Evolutionary conservation across 2,329 filamentous ascomycete genomes (phyloP).

Genomic region (Rhynchosporium graminicola): DNA sequence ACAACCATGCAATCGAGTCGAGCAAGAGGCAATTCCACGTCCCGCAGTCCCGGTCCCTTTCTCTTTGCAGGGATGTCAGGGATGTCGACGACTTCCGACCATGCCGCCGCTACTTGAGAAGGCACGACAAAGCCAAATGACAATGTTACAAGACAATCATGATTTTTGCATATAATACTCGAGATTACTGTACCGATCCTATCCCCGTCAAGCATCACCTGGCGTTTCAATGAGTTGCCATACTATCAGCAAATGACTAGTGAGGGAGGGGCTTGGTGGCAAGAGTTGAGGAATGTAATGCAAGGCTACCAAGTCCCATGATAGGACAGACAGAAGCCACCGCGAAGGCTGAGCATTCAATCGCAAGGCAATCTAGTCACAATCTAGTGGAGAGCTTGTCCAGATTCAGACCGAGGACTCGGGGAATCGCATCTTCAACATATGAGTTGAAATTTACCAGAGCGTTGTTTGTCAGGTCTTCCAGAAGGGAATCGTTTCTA

Average conservation of each 20-base stretch:
- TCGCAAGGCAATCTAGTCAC: not conserved
- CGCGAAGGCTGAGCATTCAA: not conserved
- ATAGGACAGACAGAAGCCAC: not conserved
- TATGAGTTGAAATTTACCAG: no score
- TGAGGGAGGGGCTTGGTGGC: conserved; percentile 8
- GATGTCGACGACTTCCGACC: no score
- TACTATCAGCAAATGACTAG: conserved; percentile 3
- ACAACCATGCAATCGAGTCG: no score
- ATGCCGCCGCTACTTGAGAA: not conserved
- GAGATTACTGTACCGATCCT: not conserved
- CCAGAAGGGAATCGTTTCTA: not conserved
- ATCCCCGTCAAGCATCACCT: not conserved
- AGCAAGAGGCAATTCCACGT: no score
- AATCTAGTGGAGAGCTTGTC: not conserved
- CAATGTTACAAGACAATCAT: not conserved
- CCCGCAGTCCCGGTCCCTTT: no score
- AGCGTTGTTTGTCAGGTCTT: not conserved
- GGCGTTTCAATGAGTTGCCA: conserved; percentile 3
- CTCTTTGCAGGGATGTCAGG: no score
- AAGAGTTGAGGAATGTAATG: conserved; percentile 8
- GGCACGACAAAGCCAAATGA: conserved; percentile 1
- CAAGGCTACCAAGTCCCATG: conserved; percentile 11
- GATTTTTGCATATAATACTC: not conserved
- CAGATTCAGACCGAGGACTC: not conserved
- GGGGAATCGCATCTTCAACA: no score